phyloP scores from a whole-genome alignment of 495 filamentous ascomycete genomes.

The Aspergillus indologenus region DNA sequence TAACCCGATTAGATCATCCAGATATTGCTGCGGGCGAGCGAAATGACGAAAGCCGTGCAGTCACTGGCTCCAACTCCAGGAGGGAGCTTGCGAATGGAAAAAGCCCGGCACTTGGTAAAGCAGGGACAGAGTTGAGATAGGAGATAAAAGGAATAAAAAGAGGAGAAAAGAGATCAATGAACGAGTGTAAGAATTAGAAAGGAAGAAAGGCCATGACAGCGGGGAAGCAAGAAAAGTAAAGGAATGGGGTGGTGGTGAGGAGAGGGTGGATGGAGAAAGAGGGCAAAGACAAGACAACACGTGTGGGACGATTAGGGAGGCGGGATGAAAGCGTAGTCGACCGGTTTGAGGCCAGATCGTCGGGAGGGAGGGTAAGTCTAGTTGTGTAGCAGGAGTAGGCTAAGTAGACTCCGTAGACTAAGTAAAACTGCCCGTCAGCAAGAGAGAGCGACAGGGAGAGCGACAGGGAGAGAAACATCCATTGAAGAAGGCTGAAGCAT shows the following conservation, averaged over 20 bases:
- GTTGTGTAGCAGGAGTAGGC: too few species aligned
- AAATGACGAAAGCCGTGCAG: conserved; percentile 6
- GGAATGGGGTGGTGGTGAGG: conserved; percentile 17
- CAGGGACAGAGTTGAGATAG: conserved; percentile 6
- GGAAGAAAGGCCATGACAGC: conserved; percentile 38
- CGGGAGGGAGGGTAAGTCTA: too few species aligned
- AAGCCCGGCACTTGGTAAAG: background rate
- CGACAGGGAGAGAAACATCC: too few species aligned
- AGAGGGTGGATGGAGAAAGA: conserved; percentile 23
- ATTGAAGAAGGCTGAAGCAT: background rate
- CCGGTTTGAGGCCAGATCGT: conserved; percentile 38
- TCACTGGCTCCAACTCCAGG: conserved; percentile 14
- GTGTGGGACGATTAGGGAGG: conserved; percentile 25
- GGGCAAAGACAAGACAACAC: too few species aligned
- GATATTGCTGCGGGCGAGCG: conserved; percentile 5
- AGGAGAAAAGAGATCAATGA: conserved; percentile 34
- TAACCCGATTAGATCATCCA: conserved; percentile 9
- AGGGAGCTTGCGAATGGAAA: conserved; percentile 8
- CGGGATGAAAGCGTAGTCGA: conserved; percentile 32
- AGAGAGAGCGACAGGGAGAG: too few species aligned
- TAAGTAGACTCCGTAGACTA: too few species aligned
- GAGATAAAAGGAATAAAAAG: conserved; percentile 11
- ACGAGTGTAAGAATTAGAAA: conserved; percentile 33
- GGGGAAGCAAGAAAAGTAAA: conserved; percentile 16
- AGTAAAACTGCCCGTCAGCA: too few species aligned